These are phyloP conservation scores for Ilyonectria mors-panacis DNA, from an alignment of 2,329 filamentous ascomycete species.

Conservation along the genomic window DNA sequence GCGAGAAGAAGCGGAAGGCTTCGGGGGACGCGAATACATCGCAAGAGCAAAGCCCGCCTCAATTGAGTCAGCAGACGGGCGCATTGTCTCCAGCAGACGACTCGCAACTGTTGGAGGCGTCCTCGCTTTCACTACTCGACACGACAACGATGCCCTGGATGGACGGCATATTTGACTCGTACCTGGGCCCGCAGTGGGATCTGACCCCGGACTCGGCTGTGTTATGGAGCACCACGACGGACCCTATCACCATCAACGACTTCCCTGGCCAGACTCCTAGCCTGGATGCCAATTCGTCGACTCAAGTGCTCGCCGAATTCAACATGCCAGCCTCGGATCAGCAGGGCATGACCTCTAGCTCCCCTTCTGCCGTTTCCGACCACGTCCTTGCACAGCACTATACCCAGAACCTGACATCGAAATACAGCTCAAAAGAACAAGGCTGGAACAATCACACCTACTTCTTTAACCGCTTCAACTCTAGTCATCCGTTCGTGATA, in stretches of 20 bases:
- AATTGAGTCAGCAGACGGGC: not conserved
- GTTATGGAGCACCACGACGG: not conserved
- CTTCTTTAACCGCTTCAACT: slow-evolving; percentile 7
- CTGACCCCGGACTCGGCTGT: not conserved
- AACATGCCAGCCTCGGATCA: not conserved
- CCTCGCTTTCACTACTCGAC: not conserved
- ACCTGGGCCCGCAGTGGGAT: not conserved
- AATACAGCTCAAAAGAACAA: slow-evolving; percentile 2
- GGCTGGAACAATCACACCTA: slow-evolving; percentile 5
- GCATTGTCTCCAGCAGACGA: not conserved
- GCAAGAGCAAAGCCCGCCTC: not conserved
- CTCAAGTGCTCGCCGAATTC: not conserved
- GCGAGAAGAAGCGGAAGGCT: not conserved
- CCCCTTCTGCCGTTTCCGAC: not conserved
- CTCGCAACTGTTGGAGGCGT: not conserved
- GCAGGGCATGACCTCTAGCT: not conserved
- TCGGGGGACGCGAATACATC: not conserved
- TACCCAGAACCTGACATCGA: slow-evolving; percentile 3
- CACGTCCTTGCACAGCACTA: slow-evolving; percentile 1
- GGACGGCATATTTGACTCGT: not conserved
- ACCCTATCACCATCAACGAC: not conserved
- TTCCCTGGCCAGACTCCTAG: not conserved
- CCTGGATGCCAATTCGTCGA: not conserved
- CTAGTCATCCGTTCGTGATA: slow-evolving; percentile 2
- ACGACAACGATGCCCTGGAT: not conserved